These are phyloP conservation scores for Endothia cerciana DNA, from an alignment of 2,329 filamentous ascomycete genomes.

Conservation along the genomic window DNA sequence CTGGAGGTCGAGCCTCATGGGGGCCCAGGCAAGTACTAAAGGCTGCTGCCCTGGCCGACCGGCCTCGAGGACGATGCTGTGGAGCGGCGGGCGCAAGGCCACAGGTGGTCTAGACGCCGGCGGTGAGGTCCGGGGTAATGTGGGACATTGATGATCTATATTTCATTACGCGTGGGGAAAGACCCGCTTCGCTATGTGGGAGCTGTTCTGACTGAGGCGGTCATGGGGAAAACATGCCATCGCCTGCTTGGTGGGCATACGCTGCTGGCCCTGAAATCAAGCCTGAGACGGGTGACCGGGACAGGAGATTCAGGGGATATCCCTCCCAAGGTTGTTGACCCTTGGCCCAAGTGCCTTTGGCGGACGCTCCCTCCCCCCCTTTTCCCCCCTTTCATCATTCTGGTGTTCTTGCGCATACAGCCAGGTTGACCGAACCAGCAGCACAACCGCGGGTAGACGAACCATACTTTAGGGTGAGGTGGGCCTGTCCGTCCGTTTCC, in stretches of 20 bases:
- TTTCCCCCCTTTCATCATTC: not conserved
- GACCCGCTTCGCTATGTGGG: not conserved
- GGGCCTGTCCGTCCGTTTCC: too few relatives aligned
- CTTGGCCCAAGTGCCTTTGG: not conserved
- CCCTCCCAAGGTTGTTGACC: too few relatives aligned
- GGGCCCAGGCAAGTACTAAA: not conserved
- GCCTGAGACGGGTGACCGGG: not conserved
- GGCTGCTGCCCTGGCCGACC: not conserved
- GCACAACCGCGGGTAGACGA: not conserved
- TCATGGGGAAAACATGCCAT: not conserved
- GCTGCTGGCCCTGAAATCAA: not conserved
- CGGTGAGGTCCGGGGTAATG: slow-evolving; percentile 10
- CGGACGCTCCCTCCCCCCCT: not conserved
- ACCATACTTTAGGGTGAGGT: too few relatives aligned
- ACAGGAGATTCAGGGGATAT: slow-evolving; percentile 1
- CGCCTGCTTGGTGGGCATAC: not conserved
- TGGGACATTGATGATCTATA: not conserved
- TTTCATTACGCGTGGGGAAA: not conserved
- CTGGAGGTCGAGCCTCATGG: not conserved
- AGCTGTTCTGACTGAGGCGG: not conserved
- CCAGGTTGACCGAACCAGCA: too few relatives aligned
- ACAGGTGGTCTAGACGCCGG: not conserved
- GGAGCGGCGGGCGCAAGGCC: not conserved
- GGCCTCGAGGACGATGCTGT: not conserved
- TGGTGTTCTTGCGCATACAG: not conserved